Evolutionary conservation across 306 rosid genomes (phyloP).

Genomic region (Datisca glomerata): DNA sequence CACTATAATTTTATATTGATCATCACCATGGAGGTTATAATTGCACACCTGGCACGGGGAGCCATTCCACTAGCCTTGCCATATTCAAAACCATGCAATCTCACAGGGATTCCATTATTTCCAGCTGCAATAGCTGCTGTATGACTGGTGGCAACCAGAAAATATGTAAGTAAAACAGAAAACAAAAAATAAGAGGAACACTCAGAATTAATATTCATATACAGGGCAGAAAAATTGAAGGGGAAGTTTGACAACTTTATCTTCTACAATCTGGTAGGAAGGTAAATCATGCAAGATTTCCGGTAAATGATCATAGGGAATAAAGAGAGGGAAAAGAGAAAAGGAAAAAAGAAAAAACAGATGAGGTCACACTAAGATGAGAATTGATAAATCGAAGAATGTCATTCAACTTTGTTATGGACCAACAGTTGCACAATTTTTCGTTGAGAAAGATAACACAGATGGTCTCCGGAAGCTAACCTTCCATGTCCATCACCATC

Average conservation of each 20-base stretch:
- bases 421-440: no score
- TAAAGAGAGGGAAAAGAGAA: background rate
- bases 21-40: slow-evolving; percentile 8
- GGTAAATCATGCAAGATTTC: no score
- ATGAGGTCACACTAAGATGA: no score
- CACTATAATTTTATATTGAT: slow-evolving; percentile 16
- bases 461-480: no score
- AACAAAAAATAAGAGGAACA: no score
- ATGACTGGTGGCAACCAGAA: slow-evolving; percentile 45
- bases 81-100: slow-evolving; percentile 89
- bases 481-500: slow-evolving; percentile 99
- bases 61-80: slow-evolving; percentile 99
- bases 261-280: no score
- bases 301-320: no score
- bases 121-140: slow-evolving; percentile 99
- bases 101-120: slow-evolving; percentile 94
- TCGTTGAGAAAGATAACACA: no score
- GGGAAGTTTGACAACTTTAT: no score
- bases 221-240: slow-evolving; percentile 1
- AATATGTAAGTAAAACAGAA: slow-evolving; percentile 2
- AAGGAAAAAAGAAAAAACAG: background rate
- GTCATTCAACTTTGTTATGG: no score
- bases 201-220: no score
- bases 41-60: slow-evolving; percentile 95
- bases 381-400: no score